Base-by-base conservation (phyloP, 805 yeast species). In the Schwanniomyces polymorphus region DNA sequence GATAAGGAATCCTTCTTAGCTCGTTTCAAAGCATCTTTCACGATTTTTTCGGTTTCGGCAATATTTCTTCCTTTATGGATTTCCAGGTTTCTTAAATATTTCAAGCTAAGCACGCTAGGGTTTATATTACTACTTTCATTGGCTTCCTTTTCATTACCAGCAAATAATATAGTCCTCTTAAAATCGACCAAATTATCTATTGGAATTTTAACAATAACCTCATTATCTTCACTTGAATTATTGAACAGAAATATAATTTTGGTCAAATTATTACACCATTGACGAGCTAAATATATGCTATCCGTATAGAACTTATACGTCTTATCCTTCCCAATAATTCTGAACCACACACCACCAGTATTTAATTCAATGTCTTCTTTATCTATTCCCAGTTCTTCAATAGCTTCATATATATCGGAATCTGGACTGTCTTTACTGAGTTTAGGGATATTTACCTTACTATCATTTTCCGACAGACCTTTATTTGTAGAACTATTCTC, bases 121-220 rank as follows among this genome's bases (percentile, higher is more conserved):
- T 41, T 43, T 5, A 53, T 58, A 0, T 31, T 12, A 14, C 7
- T 10, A 10, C 11, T 31, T 14, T 41, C 48, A 16, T 48, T 51
- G 18, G 42, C 31, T 34, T 42, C 41, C 2, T 50, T 54, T 2
- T 45, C 26, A 3, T 39, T 53, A 12, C 33, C 50, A 7, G 34
- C 21, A 41, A 60, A 57, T 16, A 59, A 17, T 9, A 41, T 46
- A 17, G 79, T 77, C 42, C 80, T 75, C 40, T 81, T 86, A 23
- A 84, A 61, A 56, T 85, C 87, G 7, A 86, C 58, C 11, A 92
- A 69, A 56, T 85, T 86, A 29, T 74, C 78, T 23, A 86, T 58
- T 0, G 97, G 97, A 4, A 92, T 80, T 55, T 87, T 86, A 16
- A 91, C 72, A 17, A 87, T 79, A 11, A 89, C 94, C 49, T 85